Evolutionary conservation across 495 filamentous ascomycete genomes (phyloP).

Genomic region (Aspergillus homomorphus): DNA sequence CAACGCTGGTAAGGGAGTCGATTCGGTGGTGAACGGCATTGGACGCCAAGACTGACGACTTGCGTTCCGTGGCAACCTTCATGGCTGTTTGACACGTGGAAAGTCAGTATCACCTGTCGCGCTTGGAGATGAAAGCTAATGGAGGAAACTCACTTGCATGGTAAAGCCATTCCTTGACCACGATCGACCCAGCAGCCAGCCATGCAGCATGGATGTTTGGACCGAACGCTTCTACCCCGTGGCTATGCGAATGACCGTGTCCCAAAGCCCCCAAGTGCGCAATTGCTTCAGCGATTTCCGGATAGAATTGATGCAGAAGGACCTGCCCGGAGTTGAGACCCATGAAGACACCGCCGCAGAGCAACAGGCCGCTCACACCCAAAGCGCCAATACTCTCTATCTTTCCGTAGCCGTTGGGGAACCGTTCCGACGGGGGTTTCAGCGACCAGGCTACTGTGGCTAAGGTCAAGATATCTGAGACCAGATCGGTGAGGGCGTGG

Average conservation of each 20-base stretch:
- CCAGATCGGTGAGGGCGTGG: constrained; percentile 90
- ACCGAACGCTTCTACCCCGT: constrained; percentile 54
- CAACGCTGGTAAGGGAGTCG: constrained; percentile 90
- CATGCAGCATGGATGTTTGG: constrained; percentile 92
- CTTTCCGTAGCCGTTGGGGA: constrained; percentile 92
- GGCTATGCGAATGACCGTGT: constrained; percentile 60
- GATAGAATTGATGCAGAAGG: constrained; percentile 76
- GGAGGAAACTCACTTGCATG: constrained; percentile 75
- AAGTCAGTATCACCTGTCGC: background rate
- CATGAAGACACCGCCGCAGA: constrained; percentile 88
- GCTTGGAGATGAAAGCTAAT: background rate
- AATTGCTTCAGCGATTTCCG: constrained; percentile 63
- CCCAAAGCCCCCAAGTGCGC: constrained; percentile 52
- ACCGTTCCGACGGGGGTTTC: constrained; percentile 72
- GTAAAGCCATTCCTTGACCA: constrained; percentile 95
- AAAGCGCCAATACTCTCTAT: constrained; percentile 92
- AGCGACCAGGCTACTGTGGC: constrained; percentile 90
- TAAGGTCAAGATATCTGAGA: constrained; percentile 90
- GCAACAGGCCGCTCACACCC: constrained; percentile 84
- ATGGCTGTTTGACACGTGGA: constrained; percentile 59
- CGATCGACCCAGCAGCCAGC: constrained; percentile 87
- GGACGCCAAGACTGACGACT: constrained; percentile 93
- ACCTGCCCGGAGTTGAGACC: constrained; percentile 72
- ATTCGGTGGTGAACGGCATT: constrained; percentile 96
- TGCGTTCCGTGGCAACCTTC: constrained; percentile 92